Conservation (phyloP, 1,139 yeast genomes). For the Suhomyces bokatorum region DNA sequence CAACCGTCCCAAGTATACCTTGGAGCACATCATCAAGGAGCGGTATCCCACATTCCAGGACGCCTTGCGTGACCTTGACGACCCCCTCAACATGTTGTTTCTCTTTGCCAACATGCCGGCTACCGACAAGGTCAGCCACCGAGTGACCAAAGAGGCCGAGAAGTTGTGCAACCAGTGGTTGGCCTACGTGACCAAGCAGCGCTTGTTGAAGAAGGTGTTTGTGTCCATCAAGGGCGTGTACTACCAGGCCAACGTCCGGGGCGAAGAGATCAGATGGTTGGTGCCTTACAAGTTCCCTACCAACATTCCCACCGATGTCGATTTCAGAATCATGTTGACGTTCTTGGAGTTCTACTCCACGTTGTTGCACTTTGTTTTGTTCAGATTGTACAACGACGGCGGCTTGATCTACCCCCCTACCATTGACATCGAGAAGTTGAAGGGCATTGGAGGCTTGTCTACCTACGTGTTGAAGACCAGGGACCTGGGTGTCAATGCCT, state of each 20-base stretch:
- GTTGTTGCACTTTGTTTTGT: conserved; percentile 81
- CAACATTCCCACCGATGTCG: conserved; percentile 90
- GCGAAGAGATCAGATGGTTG: conserved; percentile 94
- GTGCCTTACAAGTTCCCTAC: conserved; percentile 97
- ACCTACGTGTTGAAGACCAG: conserved; percentile 65
- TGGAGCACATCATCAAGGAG: conserved; percentile 90
- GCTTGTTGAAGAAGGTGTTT: conserved; percentile 81
- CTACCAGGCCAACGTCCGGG: conserved; percentile 85
- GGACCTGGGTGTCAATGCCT: conserved; percentile 40
- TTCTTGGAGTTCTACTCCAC: conserved; percentile 95
- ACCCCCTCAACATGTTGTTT: conserved; percentile 92
- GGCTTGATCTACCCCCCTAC: conserved; percentile 91
- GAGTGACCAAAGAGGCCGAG: conserved; percentile 83
- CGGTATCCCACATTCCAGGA: conserved; percentile 93
- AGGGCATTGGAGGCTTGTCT: conserved; percentile 87
- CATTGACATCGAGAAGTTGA: conserved; percentile 67
- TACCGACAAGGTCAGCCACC: conserved; percentile 75
- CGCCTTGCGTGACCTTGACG: conserved; percentile 91
- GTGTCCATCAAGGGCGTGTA: conserved; percentile 97
- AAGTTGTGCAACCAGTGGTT: conserved; percentile 91
- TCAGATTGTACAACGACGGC: conserved; percentile 79
- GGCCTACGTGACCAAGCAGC: conserved; percentile 87
- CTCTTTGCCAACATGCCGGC: conserved; percentile 95
- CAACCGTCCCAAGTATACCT: conserved; percentile 78
- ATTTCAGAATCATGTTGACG: conserved; percentile 95